Conservation (phyloP, 1,139 yeast species). For the Kodamaea plutei region DNA sequence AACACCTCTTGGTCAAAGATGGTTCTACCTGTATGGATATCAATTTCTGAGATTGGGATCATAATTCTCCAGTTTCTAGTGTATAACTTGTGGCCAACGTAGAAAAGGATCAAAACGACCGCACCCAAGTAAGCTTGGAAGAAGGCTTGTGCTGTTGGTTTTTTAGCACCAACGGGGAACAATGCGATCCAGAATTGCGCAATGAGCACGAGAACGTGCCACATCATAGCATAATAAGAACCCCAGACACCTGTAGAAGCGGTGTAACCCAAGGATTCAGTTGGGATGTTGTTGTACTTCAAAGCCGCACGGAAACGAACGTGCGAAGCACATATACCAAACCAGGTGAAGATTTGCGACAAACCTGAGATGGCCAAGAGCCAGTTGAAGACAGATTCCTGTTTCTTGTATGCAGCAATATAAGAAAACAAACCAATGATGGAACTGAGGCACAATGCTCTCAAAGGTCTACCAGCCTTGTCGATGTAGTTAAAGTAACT, state of each 20-base stretch:
- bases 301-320: conserved; percentile 42
- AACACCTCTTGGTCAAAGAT: conserved; percentile 37
- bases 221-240: conserved; percentile 32
- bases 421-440: conserved; percentile 27
- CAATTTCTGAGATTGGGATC: conserved; percentile 32
- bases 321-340: conserved; percentile 39
- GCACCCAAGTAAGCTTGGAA: conserved; percentile 39
- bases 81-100: conserved; percentile 33
- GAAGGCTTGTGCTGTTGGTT: conserved; percentile 28
- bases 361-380: conserved; percentile 42
- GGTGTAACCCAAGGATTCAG: conserved; percentile 36
- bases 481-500: conserved; percentile 39
- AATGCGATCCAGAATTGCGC: conserved; percentile 44
- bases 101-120: conserved; percentile 30
- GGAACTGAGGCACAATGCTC: conserved; percentile 33
- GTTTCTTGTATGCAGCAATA: conserved; percentile 39
- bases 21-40: conserved; percentile 31
- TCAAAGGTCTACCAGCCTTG: conserved; percentile 40
- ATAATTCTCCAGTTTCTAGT: conserved; percentile 30
- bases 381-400: conserved; percentile 43
- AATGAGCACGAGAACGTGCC: conserved; percentile 33
- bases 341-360: conserved; percentile 43
- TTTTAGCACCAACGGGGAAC: conserved; percentile 30
- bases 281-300: conserved; percentile 30
- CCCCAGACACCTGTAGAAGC: conserved; percentile 42